Conservation (phyloP, 345 rosid genomes). For the Brassica nigra region DNA sequence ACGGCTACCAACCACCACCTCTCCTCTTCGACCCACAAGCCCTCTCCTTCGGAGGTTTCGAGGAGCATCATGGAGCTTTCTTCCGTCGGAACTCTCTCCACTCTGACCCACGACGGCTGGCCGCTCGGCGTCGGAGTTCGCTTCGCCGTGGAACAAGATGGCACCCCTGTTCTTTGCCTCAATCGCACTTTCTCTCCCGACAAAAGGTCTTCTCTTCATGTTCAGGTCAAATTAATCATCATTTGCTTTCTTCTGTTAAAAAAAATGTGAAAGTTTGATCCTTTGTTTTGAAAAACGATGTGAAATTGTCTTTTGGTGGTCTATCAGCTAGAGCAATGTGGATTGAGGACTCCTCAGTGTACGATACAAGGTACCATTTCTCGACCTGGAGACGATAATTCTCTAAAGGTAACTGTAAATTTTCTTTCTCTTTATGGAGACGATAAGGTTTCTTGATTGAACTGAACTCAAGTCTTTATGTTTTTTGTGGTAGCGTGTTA, state of each 20-base stretch:
- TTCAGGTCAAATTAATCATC: conserved; percentile 52
- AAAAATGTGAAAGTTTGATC: not conserved
- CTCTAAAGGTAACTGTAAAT: conserved; percentile 50
- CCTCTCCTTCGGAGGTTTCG: conserved; percentile 82
- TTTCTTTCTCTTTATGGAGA: too few species aligned
- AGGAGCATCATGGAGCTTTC: conserved; percentile 88
- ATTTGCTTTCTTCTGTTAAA: not conserved
- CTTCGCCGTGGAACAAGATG: conserved; percentile 82
- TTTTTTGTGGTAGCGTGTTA: conserved; percentile 52
- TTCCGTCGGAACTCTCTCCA: conserved; percentile 72
- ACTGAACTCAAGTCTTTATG: not conserved
- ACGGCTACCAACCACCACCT: conserved; percentile 32
- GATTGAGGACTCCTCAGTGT: conserved; percentile 85
- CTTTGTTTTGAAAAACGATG: not conserved
- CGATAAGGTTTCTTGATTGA: too few species aligned
- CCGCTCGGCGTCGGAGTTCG: conserved; percentile 80
- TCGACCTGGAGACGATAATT: conserved; percentile 56
- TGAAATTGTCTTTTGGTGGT: not conserved
- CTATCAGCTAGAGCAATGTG: conserved; percentile 75
- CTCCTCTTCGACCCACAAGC: conserved; percentile 48
- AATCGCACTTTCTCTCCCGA: conserved; percentile 50
- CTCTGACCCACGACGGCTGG: conserved; percentile 61
- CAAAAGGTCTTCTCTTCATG: conserved; percentile 77
- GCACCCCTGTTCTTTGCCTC: conserved; percentile 77
- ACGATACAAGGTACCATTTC: conserved; percentile 78